Percentiles rank a stretch among this genome's conserved stretches.
These are phyloP conservation scores for Withania somnifera DNA, from an alignment of 305 asterid species.

Conservation along the genomic window DNA sequence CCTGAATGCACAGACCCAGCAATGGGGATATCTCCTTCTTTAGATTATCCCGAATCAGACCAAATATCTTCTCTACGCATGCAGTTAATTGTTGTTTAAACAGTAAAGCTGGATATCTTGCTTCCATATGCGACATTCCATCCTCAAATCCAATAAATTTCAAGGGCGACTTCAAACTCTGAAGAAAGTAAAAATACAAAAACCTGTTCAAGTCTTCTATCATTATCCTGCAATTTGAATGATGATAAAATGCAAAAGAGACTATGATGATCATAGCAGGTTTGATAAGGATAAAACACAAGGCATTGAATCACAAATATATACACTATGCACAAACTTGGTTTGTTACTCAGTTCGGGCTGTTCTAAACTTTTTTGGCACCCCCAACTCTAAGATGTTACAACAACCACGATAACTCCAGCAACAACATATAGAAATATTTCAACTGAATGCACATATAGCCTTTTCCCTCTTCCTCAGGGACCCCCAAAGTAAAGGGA, in stretches of 20 bases:
- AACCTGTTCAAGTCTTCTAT: neutral
- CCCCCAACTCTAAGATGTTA: neutral
- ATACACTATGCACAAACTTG: neutral
- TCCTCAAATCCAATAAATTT: slow-evolving; percentile 68
- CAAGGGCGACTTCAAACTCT: slow-evolving; percentile 64
- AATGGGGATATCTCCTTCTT: slow-evolving; percentile 92
- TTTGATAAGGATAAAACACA: neutral
- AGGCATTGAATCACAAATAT: neutral
- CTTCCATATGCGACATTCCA: slow-evolving; percentile 76
- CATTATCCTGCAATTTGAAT: neutral
- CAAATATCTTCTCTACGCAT: slow-evolving; percentile 93
- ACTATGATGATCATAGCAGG: neutral
- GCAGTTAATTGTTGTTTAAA: slow-evolving; percentile 94
- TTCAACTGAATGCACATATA: neutral
- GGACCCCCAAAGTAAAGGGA: neutral
- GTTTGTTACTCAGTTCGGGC: neutral
- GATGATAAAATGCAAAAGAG: neutral
- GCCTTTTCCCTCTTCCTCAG: neutral
- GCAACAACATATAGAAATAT: neutral
- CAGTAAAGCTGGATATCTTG: slow-evolving; percentile 79
- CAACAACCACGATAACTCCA: neutral
- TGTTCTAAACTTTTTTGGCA: neutral
- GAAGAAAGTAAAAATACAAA: slow-evolving; percentile 15
- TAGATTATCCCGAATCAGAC: slow-evolving; percentile 87
- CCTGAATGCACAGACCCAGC: slow-evolving; percentile 91